A percentile compares a stretch with the other conserved stretches of the same genome.
Conservation (phyloP, 2,329 filamentous ascomycete species). For the Aplosporella prunicola region DNA sequence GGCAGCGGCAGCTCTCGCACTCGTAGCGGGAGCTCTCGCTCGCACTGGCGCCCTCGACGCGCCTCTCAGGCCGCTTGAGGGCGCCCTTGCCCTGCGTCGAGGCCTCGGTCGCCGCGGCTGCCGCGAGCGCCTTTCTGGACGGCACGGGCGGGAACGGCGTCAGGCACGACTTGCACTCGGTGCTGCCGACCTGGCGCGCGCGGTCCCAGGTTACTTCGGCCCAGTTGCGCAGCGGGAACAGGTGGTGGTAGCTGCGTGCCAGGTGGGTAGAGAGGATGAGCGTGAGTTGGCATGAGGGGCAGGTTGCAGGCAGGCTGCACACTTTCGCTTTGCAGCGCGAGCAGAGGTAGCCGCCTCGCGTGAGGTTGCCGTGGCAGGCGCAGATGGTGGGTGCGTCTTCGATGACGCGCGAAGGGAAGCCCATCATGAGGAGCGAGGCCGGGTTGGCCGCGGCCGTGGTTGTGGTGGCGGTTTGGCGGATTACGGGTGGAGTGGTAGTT, state of each 20-base stretch:
- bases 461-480: conserved; percentile 52
- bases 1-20: conserved; percentile 74
- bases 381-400: conserved; percentile 68
- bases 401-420: conserved; percentile 80
- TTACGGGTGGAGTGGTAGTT: conserved; percentile 80
- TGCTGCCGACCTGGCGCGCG: conserved; percentile 40
- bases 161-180: conserved; percentile 71
- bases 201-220: conserved; percentile 75
- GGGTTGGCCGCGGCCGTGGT: conserved; percentile 29
- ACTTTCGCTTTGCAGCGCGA: conserved; percentile 83
- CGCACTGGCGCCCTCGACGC: conserved; percentile 47
- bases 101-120: conserved; percentile 6
- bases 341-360: conserved; percentile 79
- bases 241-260: conserved; percentile 30
- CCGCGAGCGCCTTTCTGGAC: conserved; percentile 13
- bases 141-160: conserved; percentile 54
- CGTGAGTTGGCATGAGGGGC: conserved; percentile 81
- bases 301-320: conserved; percentile 81
- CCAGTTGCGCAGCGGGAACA: conserved; percentile 64
- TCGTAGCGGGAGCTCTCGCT: conserved; percentile 84
- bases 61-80: conserved; percentile 15
- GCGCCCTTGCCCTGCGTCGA: conserved; percentile 13
- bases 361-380: conserved; percentile 79
- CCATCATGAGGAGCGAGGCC: conserved; percentile 80
- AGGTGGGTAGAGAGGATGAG: conserved; percentile 74